A percentile compares a stretch with the other conserved stretches of the same genome.
phyloP scores from a whole-genome alignment of 306 rosid species.

The Vicia sativa region DNA sequence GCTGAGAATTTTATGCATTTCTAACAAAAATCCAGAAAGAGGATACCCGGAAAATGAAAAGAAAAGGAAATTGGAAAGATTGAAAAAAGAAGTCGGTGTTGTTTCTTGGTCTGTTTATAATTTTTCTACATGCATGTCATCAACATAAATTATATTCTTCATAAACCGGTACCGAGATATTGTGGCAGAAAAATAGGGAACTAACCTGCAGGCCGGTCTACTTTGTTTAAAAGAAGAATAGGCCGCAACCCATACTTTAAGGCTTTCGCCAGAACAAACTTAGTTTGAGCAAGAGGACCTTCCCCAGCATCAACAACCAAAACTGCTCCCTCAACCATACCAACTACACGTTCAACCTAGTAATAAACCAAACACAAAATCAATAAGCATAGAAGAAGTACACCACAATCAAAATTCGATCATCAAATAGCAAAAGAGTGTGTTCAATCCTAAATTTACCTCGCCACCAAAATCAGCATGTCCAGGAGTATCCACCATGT shows the following conservation, averaged over 20 bases:
- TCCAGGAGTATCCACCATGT: constrained; percentile 98
- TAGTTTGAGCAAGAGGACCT: constrained; percentile 97
- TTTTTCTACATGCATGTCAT: constrained; percentile 7
- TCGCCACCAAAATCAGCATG: constrained; percentile 99
- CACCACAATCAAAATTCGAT: too few species aligned
- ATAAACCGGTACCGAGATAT: not conserved
- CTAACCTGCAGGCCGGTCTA: constrained; percentile 92
- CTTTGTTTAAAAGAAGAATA: constrained; percentile 96
- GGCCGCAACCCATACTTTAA: constrained; percentile 89
- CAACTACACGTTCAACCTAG: constrained; percentile 95
- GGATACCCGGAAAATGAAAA: constrained; percentile 10
- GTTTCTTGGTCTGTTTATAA: not conserved
- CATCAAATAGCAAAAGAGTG: not conserved
- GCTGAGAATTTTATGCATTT: too few species aligned
- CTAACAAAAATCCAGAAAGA: constrained; percentile 10
- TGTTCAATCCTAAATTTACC: constrained; percentile 44
- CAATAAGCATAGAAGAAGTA: too few species aligned
- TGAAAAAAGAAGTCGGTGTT: not conserved
- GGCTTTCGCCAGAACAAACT: constrained; percentile 96
- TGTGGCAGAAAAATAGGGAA: not conserved
- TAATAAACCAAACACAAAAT: constrained; percentile 31
- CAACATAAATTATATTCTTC: constrained; percentile 8
- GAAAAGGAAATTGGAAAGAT: constrained; percentile 18
- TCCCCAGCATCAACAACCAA: constrained; percentile 99
- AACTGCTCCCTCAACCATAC: constrained; percentile 96